These are phyloP conservation scores for Salvia splendens DNA, from an alignment of 257 asterid genomes.

Conservation along the genomic window DNA sequence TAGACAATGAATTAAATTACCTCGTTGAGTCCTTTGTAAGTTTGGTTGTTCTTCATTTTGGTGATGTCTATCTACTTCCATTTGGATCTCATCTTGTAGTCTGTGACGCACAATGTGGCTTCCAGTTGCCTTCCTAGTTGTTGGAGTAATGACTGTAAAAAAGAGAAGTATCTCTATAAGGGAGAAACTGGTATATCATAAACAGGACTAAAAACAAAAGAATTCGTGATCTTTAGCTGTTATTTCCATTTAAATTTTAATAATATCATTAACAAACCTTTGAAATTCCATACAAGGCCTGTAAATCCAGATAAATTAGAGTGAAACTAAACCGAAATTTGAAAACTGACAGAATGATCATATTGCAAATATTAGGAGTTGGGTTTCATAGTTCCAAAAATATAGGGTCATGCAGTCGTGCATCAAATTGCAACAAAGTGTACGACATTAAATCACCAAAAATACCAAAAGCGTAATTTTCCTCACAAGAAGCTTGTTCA, in stretches of 20 bases:
- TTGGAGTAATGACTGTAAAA: conserved; percentile 5
- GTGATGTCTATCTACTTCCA: background rate
- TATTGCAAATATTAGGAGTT: background rate
- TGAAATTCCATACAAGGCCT: background rate
- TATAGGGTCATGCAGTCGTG: background rate
- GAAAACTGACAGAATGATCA: background rate
- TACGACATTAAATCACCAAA: background rate
- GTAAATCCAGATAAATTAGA: background rate
- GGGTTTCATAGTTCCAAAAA: background rate
- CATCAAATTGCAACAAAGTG: background rate
- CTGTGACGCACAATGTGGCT: background rate
- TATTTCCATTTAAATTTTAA: background rate
- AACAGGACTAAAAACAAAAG: background rate
- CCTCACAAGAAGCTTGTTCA: conserved; percentile 16
- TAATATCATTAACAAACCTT: background rate
- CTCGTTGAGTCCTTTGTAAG: background rate
- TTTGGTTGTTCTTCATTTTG: conserved; percentile 7
- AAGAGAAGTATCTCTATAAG: background rate
- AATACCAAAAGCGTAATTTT: background rate
- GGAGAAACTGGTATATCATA: background rate
- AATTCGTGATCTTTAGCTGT: background rate
- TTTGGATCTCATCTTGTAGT: conserved; percentile 8
- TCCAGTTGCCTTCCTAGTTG: conserved; percentile 2
- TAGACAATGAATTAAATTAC: background rate
- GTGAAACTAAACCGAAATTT: background rate